Percentiles rank a stretch among this genome's conserved stretches.
Evolutionary conservation across 768 basidiomycete genomes (phyloP).

Genomic region (Kondoa subrosea): DNA sequence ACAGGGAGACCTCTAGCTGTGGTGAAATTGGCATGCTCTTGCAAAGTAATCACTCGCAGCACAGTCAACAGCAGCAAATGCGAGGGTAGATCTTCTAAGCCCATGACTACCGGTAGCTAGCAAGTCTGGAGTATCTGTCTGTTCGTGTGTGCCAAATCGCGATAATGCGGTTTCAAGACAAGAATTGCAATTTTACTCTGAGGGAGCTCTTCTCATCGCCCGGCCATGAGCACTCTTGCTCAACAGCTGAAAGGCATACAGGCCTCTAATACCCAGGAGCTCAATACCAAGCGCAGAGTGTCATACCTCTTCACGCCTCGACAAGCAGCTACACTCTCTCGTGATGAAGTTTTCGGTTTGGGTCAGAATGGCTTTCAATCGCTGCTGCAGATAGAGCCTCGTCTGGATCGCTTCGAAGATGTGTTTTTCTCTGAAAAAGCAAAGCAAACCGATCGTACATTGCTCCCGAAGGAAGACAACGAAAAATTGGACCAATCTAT

Average conservation of each 20-base stretch:
- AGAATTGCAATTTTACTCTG: neutral
- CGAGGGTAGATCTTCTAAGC: neutral
- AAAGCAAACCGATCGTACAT: slow-evolving; percentile 58
- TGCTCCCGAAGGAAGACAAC: slow-evolving; percentile 48
- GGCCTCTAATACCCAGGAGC: neutral
- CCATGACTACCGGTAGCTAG: no score
- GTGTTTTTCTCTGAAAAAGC: slow-evolving; percentile 70
- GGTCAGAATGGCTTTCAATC: slow-evolving; percentile 70
- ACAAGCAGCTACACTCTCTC: slow-evolving; percentile 42
- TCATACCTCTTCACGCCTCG: slow-evolving; percentile 28
- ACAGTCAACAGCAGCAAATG: slow-evolving; percentile 5
- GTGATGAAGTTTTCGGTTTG: slow-evolving; percentile 77
- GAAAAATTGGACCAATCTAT: slow-evolving; percentile 48
- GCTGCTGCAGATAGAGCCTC: slow-evolving; percentile 63
- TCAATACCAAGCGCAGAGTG: slow-evolving; percentile 26
- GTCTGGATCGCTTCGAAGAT: slow-evolving; percentile 57
- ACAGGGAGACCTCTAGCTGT: neutral
- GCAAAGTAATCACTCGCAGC: neutral
- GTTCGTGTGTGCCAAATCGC: no score
- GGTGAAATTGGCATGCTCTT: slow-evolving; percentile 3
- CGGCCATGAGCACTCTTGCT: slow-evolving; percentile 12
- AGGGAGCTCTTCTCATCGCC: neutral
- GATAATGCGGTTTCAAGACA: no score
- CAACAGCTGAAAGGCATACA: slow-evolving; percentile 16
- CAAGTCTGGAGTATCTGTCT: no score